These are phyloP conservation scores for Leccinum incarnatum DNA, from an alignment of 768 basidiomycete species.

Conservation along the genomic window DNA sequence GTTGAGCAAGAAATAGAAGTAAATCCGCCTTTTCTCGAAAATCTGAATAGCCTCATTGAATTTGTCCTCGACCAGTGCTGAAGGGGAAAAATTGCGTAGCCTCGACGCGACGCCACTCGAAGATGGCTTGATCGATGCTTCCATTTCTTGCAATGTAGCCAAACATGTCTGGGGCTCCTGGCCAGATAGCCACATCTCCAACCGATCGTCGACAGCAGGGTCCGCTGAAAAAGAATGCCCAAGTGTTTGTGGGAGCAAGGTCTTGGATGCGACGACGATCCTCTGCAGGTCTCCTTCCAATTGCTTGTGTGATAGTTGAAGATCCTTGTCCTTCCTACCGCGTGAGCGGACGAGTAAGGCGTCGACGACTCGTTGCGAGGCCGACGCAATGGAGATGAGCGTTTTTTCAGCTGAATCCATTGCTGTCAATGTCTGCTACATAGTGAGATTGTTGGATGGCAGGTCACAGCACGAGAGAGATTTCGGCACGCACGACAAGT, in stretches of 20 bases:
- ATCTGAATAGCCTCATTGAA: background rate
- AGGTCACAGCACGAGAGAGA: too few relatives aligned
- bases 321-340: background rate
- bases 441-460: too few relatives aligned
- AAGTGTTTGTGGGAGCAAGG: background rate
- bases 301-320: background rate
- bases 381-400: background rate
- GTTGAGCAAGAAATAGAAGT: background rate
- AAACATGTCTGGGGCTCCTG: background rate
- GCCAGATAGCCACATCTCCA: background rate
- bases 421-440: too few relatives aligned
- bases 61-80: background rate
- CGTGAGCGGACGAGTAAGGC: background rate
- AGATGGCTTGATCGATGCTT: background rate
- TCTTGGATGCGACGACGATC: background rate
- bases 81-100: background rate
- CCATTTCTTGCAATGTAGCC: background rate
- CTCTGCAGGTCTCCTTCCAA: background rate
- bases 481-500: too few relatives aligned
- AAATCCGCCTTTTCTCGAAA: background rate
- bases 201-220: background rate
- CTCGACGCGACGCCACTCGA: background rate
- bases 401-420: background rate
- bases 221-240: background rate
- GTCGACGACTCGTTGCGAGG: background rate